These are phyloP conservation scores for Sanghuangporus sanghuang DNA, from an alignment of 1,284 basidiomycete species.

Conservation along the genomic window DNA sequence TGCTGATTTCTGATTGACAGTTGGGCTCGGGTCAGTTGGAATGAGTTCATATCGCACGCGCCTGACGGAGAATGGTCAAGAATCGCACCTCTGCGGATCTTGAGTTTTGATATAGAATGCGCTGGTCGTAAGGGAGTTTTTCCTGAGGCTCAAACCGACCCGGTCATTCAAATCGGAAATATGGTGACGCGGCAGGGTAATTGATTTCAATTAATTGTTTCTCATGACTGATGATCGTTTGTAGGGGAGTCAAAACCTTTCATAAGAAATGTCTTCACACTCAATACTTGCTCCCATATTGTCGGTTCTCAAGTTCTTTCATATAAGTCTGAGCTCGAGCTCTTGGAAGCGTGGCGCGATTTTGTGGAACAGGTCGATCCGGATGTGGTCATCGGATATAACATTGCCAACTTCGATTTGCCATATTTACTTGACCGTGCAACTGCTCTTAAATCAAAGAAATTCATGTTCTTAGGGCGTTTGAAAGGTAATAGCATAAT, in stretches of 20 bases:
- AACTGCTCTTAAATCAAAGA: conserved; percentile 65
- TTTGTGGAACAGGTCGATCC: conserved; percentile 88
- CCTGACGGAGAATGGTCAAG: conserved; percentile 89
- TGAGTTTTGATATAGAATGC: conserved; percentile 97
- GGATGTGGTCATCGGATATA: conserved; percentile 92
- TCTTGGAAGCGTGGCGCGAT: conserved; percentile 78
- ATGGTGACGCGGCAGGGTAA: conserved; percentile 95
- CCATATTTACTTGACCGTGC: conserved; percentile 92
- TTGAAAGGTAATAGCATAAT: conserved; percentile 56
- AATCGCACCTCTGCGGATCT: conserved; percentile 84
- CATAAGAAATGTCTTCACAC: conserved; percentile 92
- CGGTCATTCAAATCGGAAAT: conserved; percentile 95
- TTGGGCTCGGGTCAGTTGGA: conserved; percentile 48
- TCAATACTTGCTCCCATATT: conserved; percentile 89
- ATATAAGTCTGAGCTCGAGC: conserved; percentile 66
- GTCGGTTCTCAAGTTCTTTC: conserved; percentile 93
- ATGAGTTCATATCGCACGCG: conserved; percentile 80
- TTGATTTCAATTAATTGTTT: background rate
- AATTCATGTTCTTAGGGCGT: conserved; percentile 78
- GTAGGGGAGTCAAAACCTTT: conserved; percentile 87
- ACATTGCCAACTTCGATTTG: conserved; percentile 88
- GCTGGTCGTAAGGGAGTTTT: conserved; percentile 95
- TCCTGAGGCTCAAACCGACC: conserved; percentile 83
- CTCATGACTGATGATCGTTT: background rate
- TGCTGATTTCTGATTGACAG: conserved; percentile 11